Evolutionary conservation across 306 rosid genomes (phyloP).

Genomic region (Glycine soja): DNA sequence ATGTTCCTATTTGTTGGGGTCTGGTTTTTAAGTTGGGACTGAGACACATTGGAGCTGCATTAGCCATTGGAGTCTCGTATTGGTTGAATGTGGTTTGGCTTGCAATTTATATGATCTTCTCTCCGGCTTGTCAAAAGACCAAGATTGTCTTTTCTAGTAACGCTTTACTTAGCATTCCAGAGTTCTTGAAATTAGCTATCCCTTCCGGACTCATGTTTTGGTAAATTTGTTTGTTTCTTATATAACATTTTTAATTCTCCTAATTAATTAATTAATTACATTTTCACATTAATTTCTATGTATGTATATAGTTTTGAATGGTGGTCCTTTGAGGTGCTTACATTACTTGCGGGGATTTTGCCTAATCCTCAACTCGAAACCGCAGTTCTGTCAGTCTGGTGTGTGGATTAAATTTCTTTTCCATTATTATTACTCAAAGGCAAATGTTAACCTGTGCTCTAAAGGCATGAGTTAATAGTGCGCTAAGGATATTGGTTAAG

Average conservation of each 20-base stretch:
- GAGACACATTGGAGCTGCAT: slow-evolving; percentile 69
- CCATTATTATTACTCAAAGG: not conserved
- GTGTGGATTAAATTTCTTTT: not conserved
- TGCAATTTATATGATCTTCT: slow-evolving; percentile 51
- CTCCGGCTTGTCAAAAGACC: slow-evolving; percentile 63
- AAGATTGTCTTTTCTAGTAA: slow-evolving; percentile 49
- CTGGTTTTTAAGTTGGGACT: slow-evolving; percentile 56
- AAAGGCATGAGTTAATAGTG: no score
- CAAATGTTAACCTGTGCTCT: no score
- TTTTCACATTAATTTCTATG: no score
- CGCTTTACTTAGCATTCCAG: slow-evolving; percentile 51
- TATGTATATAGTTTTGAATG: slow-evolving; percentile 52
- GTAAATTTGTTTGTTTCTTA: slow-evolving; percentile 27
- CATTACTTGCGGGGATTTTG: slow-evolving; percentile 67
- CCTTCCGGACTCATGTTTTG: slow-evolving; percentile 64
- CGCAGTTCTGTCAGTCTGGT: slow-evolving; percentile 77
- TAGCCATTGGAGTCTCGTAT: slow-evolving; percentile 65
- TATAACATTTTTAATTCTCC: no score
- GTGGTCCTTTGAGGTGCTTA: slow-evolving; percentile 80
- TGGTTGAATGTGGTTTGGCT: slow-evolving; percentile 68
- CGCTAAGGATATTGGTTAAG: no score
- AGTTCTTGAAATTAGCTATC: slow-evolving; percentile 55
- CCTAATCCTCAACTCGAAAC: slow-evolving; percentile 71
- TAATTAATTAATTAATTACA: no score
- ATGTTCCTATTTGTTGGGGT: slow-evolving; percentile 66